These are phyloP conservation scores for Fusarium sp. DNA, from an alignment of 2,329 filamentous ascomycete genomes.

Conservation along the genomic window DNA sequence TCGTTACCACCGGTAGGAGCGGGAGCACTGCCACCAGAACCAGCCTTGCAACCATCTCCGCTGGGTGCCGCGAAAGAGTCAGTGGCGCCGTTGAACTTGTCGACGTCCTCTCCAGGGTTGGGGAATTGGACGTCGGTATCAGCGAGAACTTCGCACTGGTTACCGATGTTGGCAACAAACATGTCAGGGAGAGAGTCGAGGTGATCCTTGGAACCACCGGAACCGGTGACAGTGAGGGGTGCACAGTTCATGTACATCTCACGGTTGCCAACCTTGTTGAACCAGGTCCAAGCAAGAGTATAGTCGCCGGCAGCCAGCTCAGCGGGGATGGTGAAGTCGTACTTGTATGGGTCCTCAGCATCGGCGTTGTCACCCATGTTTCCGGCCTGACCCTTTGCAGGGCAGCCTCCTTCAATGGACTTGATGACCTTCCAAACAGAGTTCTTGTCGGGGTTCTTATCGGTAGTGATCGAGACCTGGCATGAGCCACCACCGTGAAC, in stretches of 20 bases:
- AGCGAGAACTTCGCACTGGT: not conserved
- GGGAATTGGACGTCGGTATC: constrained; percentile 68
- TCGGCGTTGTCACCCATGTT: constrained; percentile 65
- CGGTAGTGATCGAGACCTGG: constrained; percentile 87
- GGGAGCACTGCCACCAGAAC: constrained; percentile 10
- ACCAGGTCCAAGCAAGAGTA: constrained; percentile 92
- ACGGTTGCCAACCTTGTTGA: constrained; percentile 91
- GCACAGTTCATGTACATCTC: constrained; percentile 99
- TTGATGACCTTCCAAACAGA: constrained; percentile 90
- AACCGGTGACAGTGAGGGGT: constrained; percentile 72
- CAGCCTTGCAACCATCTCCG: constrained; percentile 10
- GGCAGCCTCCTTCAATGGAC: constrained; percentile 88
- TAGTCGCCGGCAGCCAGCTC: constrained; percentile 80
- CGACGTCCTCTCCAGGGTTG: constrained; percentile 66
- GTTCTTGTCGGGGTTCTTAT: constrained; percentile 71
- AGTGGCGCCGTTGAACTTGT: constrained; percentile 56
- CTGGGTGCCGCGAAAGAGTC: constrained; percentile 47
- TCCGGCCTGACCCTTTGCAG: constrained; percentile 65
- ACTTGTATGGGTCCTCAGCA: constrained; percentile 62
- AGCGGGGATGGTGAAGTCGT: constrained; percentile 76
- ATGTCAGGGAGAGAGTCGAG: constrained; percentile 75
- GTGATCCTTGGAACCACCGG: constrained; percentile 59
- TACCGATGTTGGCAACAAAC: constrained; percentile 73
- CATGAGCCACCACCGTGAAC: constrained; percentile 93
- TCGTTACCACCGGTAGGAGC: constrained; percentile 53